phyloP scores from a whole-genome alignment of 2,329 filamentous ascomycete genomes.

The Parastagonospora nodorum region DNA sequence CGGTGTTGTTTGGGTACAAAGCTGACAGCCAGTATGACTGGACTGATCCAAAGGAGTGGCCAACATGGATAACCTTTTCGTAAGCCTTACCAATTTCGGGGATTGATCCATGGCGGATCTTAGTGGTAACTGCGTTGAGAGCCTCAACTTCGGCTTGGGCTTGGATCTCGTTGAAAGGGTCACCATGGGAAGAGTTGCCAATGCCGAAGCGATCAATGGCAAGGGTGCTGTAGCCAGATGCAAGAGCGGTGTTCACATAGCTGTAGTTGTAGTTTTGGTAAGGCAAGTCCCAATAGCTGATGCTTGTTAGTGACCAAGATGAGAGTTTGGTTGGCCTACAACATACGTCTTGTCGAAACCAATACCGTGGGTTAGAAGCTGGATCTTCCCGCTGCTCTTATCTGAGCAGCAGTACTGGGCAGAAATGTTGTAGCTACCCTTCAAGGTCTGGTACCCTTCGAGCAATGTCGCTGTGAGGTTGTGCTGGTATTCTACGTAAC shows the following conservation, averaged over 20 bases:
- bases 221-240: slow-evolving; percentile 64
- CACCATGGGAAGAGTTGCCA: slow-evolving; percentile 62
- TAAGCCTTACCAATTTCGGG: slow-evolving; percentile 47
- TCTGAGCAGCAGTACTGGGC: slow-evolving; percentile 67
- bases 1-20: slow-evolving; percentile 58
- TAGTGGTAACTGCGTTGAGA: slow-evolving; percentile 58
- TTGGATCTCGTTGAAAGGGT: slow-evolving; percentile 66
- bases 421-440: slow-evolving; percentile 62
- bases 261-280: slow-evolving; percentile 66
- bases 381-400: slow-evolving; percentile 41
- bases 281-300: slow-evolving; percentile 65
- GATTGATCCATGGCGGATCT: slow-evolving; percentile 55
- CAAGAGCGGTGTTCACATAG: slow-evolving; percentile 62
- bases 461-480: slow-evolving; percentile 56
- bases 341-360: slow-evolving; percentile 58
- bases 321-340: not conserved
- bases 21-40: slow-evolving; percentile 62
- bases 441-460: slow-evolving; percentile 56
- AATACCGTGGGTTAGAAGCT: slow-evolving; percentile 60
- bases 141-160: slow-evolving; percentile 62
- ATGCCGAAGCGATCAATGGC: slow-evolving; percentile 67
- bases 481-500: slow-evolving; percentile 21
- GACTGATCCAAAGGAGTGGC: slow-evolving; percentile 67
- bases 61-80: slow-evolving; percentile 61
- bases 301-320: not conserved